phyloP scores from a whole-genome alignment of 169 alveolate species.

The Theileria parva region DNA sequence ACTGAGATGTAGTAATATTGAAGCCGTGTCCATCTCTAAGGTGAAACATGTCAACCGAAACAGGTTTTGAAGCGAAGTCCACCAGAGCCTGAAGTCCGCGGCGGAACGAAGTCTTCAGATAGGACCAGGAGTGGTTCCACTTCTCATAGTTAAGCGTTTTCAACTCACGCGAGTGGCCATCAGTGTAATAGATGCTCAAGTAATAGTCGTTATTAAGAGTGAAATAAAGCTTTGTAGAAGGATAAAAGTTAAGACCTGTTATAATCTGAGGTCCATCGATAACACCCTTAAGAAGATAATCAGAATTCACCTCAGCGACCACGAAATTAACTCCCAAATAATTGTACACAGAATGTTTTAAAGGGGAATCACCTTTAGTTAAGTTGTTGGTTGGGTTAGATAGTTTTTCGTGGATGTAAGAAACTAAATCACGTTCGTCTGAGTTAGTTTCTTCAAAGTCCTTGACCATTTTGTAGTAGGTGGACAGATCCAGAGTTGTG shows the following conservation, averaged over 20 bases:
- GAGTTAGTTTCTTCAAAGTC: slow-evolving; percentile 1
- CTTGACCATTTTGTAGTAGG: slow-evolving; percentile 1
- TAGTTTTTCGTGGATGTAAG: not conserved
- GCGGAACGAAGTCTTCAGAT: not conserved
- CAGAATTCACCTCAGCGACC: not conserved
- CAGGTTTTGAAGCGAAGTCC: slow-evolving; percentile 11
- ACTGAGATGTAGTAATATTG: not conserved
- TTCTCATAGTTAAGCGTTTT: not conserved
- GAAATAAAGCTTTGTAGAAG: not conserved
- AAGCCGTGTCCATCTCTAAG: not conserved
- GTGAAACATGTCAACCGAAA: slow-evolving; percentile 14
- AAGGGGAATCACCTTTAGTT: not conserved
- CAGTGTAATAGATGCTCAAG: not conserved
- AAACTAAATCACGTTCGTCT: not conserved
- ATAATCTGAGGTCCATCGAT: not conserved
- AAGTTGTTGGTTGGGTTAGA: not conserved
- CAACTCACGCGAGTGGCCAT: not conserved
- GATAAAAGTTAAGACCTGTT: not conserved
- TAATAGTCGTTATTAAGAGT: not conserved
- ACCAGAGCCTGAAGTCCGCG: not conserved
- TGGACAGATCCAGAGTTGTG: not conserved
- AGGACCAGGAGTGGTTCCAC: not conserved
- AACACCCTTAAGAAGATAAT: not conserved
- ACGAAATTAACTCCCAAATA: slow-evolving; percentile 9
- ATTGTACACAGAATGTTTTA: not conserved